Conservation (phyloP, 2,329 filamentous ascomycete species). For the Sporothrix globosa region DNA sequence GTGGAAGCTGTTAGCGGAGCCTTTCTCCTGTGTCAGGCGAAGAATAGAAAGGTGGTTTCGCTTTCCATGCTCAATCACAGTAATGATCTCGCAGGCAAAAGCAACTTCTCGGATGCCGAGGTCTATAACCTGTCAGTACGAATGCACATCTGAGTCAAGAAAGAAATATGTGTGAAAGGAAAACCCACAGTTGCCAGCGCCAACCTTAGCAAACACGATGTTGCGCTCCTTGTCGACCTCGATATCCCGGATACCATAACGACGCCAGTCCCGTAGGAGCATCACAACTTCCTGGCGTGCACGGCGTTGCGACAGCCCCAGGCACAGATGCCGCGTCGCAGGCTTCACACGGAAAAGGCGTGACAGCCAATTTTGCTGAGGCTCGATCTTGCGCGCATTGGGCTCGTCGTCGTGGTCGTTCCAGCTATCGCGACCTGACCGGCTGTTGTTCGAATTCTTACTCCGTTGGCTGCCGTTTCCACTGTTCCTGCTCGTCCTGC, state of each 20-base stretch:
- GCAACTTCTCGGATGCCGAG: slow-evolving; percentile 84
- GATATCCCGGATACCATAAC: slow-evolving; percentile 79
- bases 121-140: slow-evolving; percentile 47
- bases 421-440: slow-evolving; percentile 19
- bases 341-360: slow-evolving; percentile 90
- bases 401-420: slow-evolving; percentile 44
- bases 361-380: slow-evolving; percentile 83
- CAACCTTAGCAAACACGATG: slow-evolving; percentile 77
- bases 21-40: slow-evolving; percentile 85
- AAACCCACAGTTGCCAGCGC: slow-evolving; percentile 73
- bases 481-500: slow-evolving; percentile 25
- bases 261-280: slow-evolving; percentile 77
- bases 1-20: slow-evolving; percentile 88
- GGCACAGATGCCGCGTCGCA: slow-evolving; percentile 72
- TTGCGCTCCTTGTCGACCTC: slow-evolving; percentile 77
- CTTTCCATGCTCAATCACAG: slow-evolving; percentile 81
- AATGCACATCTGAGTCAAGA: not conserved
- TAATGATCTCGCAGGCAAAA: slow-evolving; percentile 85
- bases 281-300: slow-evolving; percentile 76
- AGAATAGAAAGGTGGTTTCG: slow-evolving; percentile 76
- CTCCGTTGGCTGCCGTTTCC: slow-evolving; percentile 28
- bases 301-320: slow-evolving; percentile 70
- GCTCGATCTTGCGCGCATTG: slow-evolving; percentile 61
- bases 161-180: not conserved
- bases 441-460: slow-evolving; percentile 28